These are phyloP conservation scores for Ophiorrhiza pumila DNA, from an alignment of 257 asterid genomes.

Conservation along the genomic window DNA sequence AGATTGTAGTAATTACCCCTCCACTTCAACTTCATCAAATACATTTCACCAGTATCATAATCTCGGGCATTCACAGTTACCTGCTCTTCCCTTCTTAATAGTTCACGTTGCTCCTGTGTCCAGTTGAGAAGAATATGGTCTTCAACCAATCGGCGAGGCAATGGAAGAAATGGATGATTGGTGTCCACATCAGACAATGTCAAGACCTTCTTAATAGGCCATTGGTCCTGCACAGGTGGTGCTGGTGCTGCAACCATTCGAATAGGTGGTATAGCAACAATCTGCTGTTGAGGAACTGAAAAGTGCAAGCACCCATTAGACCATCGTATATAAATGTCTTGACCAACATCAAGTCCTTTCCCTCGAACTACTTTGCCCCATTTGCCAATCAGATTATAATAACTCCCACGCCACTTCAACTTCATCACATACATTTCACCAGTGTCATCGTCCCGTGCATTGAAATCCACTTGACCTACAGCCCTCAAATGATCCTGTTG, in stretches of 20 bases:
- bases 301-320: constrained; percentile 66
- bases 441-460: constrained; percentile 73
- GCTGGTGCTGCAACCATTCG: constrained; percentile 48
- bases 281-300: constrained; percentile 70
- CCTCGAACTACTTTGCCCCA: constrained; percentile 80
- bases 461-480: constrained; percentile 60
- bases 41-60: constrained; percentile 65
- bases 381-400: constrained; percentile 71
- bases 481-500: constrained; percentile 56
- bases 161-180: constrained; percentile 75
- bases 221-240: constrained; percentile 50
- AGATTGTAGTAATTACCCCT: constrained; percentile 70
- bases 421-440: constrained; percentile 65
- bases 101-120: constrained; percentile 65
- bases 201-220: constrained; percentile 77
- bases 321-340: constrained; percentile 73
- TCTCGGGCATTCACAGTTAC: constrained; percentile 67
- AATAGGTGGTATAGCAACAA: constrained; percentile 46
- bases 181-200: constrained; percentile 77
- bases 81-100: constrained; percentile 66
- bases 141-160: constrained; percentile 75
- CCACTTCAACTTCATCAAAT: constrained; percentile 74
- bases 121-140: constrained; percentile 74
- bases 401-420: constrained; percentile 82
- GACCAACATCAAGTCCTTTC: constrained; percentile 76